A percentile compares a stretch with the other conserved stretches of the same genome.
phyloP scores from a whole-genome alignment of 2,329 filamentous ascomycete genomes.

The Pseudonectria foliicola region DNA sequence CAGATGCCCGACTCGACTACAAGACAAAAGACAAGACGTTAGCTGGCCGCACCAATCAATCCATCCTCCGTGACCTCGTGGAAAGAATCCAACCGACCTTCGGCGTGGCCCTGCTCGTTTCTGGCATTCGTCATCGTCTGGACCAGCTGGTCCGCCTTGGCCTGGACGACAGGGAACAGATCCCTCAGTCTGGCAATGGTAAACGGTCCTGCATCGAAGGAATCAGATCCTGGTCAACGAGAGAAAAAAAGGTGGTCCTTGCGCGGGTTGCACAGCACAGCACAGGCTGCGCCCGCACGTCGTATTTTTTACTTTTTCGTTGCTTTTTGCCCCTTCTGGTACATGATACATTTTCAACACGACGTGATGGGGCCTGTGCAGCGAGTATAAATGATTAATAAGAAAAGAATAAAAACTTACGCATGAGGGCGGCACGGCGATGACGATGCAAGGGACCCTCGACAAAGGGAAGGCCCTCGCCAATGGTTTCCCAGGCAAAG shows the following conservation, averaged over 20 bases:
- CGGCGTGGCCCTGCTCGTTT: constrained; percentile 7
- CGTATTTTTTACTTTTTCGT: too few relatives aligned
- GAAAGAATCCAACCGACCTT: constrained; percentile 6
- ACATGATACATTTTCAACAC: too few relatives aligned
- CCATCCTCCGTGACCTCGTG: background rate
- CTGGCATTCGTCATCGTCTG: constrained; percentile 13
- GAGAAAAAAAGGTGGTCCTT: too few relatives aligned
- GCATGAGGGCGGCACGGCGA: constrained; percentile 28
- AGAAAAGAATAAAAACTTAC: too few relatives aligned
- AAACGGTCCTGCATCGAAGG: constrained; percentile 21
- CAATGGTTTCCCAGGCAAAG: constrained; percentile 20
- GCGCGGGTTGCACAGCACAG: too few relatives aligned
- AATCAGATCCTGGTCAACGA: too few relatives aligned
- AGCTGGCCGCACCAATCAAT: too few relatives aligned
- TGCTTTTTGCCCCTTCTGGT: too few relatives aligned
- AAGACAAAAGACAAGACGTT: too few relatives aligned
- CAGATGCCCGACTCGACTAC: constrained; percentile 23
- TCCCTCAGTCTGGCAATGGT: constrained; percentile 20
- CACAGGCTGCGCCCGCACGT: too few relatives aligned
- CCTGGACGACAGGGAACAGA: constrained; percentile 25
- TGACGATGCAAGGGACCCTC: constrained; percentile 29
- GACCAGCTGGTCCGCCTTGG: constrained; percentile 26
- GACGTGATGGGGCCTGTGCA: too few relatives aligned
- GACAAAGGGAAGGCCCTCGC: constrained; percentile 28
- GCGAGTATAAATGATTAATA: too few relatives aligned